These are phyloP conservation scores for Solanum aculeatissimum DNA, from an alignment of 305 asterid species.

Conservation along the genomic window DNA sequence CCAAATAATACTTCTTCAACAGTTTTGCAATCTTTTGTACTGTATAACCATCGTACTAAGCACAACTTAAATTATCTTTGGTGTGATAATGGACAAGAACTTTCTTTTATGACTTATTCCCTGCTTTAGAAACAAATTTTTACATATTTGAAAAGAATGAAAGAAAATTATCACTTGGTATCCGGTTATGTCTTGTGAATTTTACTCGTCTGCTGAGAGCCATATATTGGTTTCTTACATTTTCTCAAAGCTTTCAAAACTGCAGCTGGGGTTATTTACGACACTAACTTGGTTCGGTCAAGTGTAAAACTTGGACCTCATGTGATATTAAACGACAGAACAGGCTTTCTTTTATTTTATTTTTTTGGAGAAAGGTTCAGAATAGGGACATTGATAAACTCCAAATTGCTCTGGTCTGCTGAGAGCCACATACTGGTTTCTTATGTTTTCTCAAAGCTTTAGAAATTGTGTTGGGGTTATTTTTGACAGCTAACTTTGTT, in stretches of 20 bases:
- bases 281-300: background rate
- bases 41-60: background rate
- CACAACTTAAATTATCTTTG: background rate
- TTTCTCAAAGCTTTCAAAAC: background rate
- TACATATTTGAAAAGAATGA: background rate
- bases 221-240: background rate
- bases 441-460: background rate
- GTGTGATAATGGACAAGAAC: background rate
- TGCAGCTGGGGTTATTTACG: background rate
- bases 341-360: background rate
- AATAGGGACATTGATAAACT: background rate
- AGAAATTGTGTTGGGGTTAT: background rate
- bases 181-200: background rate
- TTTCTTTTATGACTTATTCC: background rate
- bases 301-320: background rate
- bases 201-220: background rate
- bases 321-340: background rate
- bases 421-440: background rate
- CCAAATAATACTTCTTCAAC: background rate
- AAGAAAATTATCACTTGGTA: background rate
- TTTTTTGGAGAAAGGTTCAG: background rate
- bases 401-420: background rate
- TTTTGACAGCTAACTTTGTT: background rate
- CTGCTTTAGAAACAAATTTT: background rate
- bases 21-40: background rate